Percentiles rank a stretch among this genome's conserved stretches.
phyloP scores from a whole-genome alignment of 768 basidiomycete species.

The Psilocybe tampanensis region DNA sequence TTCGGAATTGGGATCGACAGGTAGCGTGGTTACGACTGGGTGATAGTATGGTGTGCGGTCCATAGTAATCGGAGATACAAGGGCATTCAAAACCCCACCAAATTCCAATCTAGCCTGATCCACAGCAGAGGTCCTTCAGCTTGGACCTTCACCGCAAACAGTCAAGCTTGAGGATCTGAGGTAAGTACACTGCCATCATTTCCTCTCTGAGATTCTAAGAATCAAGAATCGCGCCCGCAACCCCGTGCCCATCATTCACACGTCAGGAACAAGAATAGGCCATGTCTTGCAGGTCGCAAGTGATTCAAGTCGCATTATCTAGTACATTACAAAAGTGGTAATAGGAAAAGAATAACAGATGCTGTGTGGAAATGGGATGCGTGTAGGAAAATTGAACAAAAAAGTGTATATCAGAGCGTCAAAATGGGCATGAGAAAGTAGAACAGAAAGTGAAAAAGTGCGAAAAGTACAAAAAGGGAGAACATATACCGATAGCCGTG shows the following conservation, averaged over 20 bases:
- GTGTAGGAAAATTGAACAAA: slow-evolving; percentile 23
- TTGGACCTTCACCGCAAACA: not conserved
- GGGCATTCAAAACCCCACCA: not conserved
- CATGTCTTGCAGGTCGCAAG: slow-evolving; percentile 12
- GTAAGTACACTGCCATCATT: not conserved
- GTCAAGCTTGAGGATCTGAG: not conserved
- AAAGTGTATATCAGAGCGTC: slow-evolving; percentile 38
- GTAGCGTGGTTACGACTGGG: slow-evolving; percentile 11
- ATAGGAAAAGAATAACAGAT: slow-evolving; percentile 35
- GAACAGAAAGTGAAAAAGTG: slow-evolving; percentile 34
- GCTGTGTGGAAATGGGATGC: slow-evolving; percentile 29
- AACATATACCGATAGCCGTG: slow-evolving; percentile 23
- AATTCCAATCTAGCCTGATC: slow-evolving; percentile 3
- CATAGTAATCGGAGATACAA: slow-evolving; percentile 14
- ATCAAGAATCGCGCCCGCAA: not conserved
- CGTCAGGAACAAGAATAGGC: slow-evolving; percentile 11
- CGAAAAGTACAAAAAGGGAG: slow-evolving; percentile 10
- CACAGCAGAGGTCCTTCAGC: not conserved
- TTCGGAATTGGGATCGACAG: slow-evolving; percentile 12
- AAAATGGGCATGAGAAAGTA: slow-evolving; percentile 26
- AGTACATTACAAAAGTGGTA: slow-evolving; percentile 48
- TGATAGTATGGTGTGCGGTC: slow-evolving; percentile 23
- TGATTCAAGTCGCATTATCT: slow-evolving; percentile 37
- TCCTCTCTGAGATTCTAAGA: not conserved
- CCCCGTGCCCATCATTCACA: slow-evolving; percentile 15